A percentile compares a stretch with the other conserved stretches of the same genome.
phyloP scores from a whole-genome alignment of 1,139 yeast genomes.

The Casaregolazyma suthepensis region DNA sequence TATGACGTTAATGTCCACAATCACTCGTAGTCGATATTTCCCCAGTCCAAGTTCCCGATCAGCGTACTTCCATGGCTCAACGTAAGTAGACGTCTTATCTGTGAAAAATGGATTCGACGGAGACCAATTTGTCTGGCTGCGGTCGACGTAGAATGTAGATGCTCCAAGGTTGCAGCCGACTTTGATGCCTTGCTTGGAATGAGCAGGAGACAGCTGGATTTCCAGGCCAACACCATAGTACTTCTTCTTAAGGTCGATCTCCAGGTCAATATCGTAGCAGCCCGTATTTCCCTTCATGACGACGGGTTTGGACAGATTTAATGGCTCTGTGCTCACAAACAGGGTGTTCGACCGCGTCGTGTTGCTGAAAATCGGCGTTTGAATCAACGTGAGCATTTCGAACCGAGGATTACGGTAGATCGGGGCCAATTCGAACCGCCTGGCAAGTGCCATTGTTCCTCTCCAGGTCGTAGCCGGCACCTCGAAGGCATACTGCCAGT shows the following conservation, averaged over 20 bases:
- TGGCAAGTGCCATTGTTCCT: conserved; percentile 29
- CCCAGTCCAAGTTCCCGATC: not conserved
- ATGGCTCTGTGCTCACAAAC: not conserved
- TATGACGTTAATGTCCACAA: not conserved
- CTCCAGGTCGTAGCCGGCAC: conserved; percentile 35
- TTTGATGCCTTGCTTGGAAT: not conserved
- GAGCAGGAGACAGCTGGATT: not conserved
- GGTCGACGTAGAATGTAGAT: not conserved
- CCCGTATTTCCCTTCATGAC: not conserved
- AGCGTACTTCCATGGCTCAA: not conserved
- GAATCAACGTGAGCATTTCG: not conserved
- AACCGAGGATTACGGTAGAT: not conserved
- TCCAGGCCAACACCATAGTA: not conserved
- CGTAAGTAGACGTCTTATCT: not conserved
- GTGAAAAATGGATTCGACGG: not conserved
- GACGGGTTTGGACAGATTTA: not conserved
- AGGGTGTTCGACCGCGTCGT: not conserved
- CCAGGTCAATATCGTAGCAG: not conserved
- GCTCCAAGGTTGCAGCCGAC: not conserved
- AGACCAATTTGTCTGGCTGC: not conserved
- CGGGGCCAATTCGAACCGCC: not conserved
- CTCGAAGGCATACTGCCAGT: conserved; percentile 35
- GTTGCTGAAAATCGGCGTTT: not conserved
- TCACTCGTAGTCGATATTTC: not conserved
- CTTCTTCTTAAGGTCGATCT: no score